A percentile compares a stretch with the other conserved stretches of the same genome.
Evolutionary conservation across 257 asterid species (phyloP).

Genomic region (Thymus quinquecostatus): DNA sequence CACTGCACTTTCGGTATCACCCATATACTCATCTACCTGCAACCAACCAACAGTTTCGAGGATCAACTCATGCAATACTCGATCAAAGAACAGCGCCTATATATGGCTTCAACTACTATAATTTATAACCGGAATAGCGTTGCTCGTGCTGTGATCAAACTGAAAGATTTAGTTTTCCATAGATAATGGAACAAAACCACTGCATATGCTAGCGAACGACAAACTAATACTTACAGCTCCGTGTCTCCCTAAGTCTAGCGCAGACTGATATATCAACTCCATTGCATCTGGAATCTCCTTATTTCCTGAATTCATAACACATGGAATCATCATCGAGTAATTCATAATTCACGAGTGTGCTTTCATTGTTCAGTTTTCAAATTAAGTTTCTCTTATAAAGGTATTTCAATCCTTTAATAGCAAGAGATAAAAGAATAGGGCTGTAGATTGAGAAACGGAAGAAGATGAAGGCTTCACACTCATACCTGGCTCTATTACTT

Average conservation of each 20-base stretch:
- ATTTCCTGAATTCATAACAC: constrained; percentile 53
- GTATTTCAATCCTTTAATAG: neutral
- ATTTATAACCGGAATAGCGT: too few relatives aligned
- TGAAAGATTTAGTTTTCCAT: neutral
- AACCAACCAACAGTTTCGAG: constrained; percentile 21
- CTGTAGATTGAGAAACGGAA: constrained; percentile 2
- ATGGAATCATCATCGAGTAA: neutral
- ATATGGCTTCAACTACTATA: too few relatives aligned
- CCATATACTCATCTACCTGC: constrained; percentile 88
- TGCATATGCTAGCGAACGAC: neutral
- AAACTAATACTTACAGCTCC: constrained; percentile 74
- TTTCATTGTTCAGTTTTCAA: neutral
- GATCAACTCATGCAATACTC: too few relatives aligned
- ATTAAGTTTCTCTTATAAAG: neutral
- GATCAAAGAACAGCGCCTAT: too few relatives aligned
- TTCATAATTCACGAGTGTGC: constrained; percentile 1
- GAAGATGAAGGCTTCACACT: constrained; percentile 15
- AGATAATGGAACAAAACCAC: neutral
- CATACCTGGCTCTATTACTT: constrained; percentile 72
- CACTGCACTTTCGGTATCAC: constrained; percentile 55
- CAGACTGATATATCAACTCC: constrained; percentile 82
- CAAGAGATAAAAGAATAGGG: neutral
- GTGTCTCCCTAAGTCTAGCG: constrained; percentile 68
- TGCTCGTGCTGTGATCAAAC: neutral
- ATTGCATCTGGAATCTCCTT: constrained; percentile 90